Evolutionary conservation across 2,329 filamentous ascomycete genomes (phyloP).

Genomic region (Raffaelea deltoideospora): DNA sequence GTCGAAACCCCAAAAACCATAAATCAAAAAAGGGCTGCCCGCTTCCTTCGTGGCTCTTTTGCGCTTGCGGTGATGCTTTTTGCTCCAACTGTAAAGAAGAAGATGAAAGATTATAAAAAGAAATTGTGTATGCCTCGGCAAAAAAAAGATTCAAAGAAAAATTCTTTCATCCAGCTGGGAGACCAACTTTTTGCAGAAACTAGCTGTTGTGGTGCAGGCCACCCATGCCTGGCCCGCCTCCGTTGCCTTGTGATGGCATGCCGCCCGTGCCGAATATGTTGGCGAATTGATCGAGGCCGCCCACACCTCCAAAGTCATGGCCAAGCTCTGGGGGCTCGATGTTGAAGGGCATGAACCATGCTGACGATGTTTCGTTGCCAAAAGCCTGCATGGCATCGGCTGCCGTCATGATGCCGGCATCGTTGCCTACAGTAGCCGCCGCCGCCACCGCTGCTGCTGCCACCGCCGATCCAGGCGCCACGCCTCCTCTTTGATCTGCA

Average conservation of each 20-base stretch:
- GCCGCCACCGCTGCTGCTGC: neutral
- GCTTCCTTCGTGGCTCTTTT: too few relatives aligned
- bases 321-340: constrained; percentile 58
- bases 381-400: constrained; percentile 14
- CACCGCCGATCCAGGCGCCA: too few relatives aligned
- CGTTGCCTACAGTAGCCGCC: neutral
- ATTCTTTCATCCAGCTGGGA: too few relatives aligned
- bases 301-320: constrained; percentile 28
- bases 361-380: constrained; percentile 39
- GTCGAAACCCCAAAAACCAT: too few relatives aligned
- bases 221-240: constrained; percentile 15
- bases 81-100: too few relatives aligned
- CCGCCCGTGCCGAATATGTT: constrained; percentile 28
- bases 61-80: too few relatives aligned
- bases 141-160: too few relatives aligned
- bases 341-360: constrained; percentile 91
- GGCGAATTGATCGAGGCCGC: constrained; percentile 31
- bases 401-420: neutral
- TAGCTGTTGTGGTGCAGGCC: constrained; percentile 12
- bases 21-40: too few relatives aligned
- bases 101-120: too few relatives aligned
- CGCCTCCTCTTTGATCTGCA: constrained; percentile 3
- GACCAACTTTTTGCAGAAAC: too few relatives aligned
- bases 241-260: constrained; percentile 16
- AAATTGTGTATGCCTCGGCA: too few relatives aligned